These are phyloP conservation scores for Rosellinia necatrix DNA, from an alignment of 2,329 filamentous ascomycete species.

Conservation along the genomic window DNA sequence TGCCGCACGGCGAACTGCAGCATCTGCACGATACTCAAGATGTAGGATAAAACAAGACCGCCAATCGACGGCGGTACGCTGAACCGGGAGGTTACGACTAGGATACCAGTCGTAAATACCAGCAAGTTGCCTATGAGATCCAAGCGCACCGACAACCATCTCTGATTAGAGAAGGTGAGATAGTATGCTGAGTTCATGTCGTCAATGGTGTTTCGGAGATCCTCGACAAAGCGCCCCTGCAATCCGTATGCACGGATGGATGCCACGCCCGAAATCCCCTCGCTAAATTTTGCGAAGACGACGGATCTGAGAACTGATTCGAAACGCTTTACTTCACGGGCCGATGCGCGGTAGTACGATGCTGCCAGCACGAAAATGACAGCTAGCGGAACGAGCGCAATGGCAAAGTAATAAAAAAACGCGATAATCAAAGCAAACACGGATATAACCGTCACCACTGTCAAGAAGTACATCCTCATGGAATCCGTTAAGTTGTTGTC, in stretches of 20 bases:
- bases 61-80: slow-evolving; percentile 81
- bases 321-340: slow-evolving; percentile 91
- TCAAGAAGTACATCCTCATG: slow-evolving; percentile 91
- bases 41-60: slow-evolving; percentile 90
- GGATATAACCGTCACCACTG: slow-evolving; percentile 77
- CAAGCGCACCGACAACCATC: slow-evolving; percentile 86
- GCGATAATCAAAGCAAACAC: slow-evolving; percentile 91
- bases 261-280: slow-evolving; percentile 81
- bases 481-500: slow-evolving; percentile 89
- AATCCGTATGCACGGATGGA: slow-evolving; percentile 90
- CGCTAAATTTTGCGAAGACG: slow-evolving; percentile 89
- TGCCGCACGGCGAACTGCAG: slow-evolving; percentile 95
- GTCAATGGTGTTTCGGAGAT: slow-evolving; percentile 76
- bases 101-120: slow-evolving; percentile 84
- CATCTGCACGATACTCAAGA: slow-evolving; percentile 91
- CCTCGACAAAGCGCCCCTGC: slow-evolving; percentile 71
- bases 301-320: slow-evolving; percentile 85
- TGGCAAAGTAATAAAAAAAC: slow-evolving; percentile 88
- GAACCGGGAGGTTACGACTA: slow-evolving; percentile 92
- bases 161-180: slow-evolving; percentile 91
- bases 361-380: slow-evolving; percentile 81
- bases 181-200: slow-evolving; percentile 95
- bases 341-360: slow-evolving; percentile 87
- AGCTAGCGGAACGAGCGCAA: slow-evolving; percentile 67
- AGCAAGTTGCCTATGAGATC: slow-evolving; percentile 83